phyloP scores from a whole-genome alignment of 2,329 filamentous ascomycete genomes.

The Botryotinia narcissicola region DNA sequence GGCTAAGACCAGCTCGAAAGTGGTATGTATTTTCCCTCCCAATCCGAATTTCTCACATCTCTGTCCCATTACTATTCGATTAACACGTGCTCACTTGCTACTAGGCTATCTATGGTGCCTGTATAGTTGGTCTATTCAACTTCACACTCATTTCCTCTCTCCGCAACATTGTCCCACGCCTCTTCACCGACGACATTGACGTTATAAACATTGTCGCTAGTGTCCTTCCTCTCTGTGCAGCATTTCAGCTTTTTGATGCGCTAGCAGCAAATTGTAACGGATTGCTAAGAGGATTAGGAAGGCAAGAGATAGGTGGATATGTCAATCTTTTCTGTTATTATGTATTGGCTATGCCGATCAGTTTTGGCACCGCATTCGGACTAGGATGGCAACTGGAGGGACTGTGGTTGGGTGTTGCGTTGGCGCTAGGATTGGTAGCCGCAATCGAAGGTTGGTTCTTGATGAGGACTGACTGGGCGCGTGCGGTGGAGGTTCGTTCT shows the following conservation, averaged over 20 bases:
- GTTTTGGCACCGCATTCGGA: slow-evolving; percentile 74
- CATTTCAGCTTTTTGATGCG: slow-evolving; percentile 88
- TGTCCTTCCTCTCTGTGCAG: slow-evolving; percentile 76
- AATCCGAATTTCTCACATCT: neutral
- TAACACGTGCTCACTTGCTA: slow-evolving; percentile 16
- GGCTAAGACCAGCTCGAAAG: slow-evolving; percentile 76
- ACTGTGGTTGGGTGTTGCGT: slow-evolving; percentile 74
- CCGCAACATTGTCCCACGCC: slow-evolving; percentile 68
- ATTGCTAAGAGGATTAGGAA: slow-evolving; percentile 79
- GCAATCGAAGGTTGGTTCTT: slow-evolving; percentile 57
- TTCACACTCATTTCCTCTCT: slow-evolving; percentile 65
- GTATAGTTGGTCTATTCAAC: slow-evolving; percentile 76
- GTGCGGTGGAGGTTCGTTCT: slow-evolving; percentile 49
- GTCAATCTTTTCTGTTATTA: slow-evolving; percentile 88
- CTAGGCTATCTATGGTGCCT: slow-evolving; percentile 59
- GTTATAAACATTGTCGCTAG: slow-evolving; percentile 66
- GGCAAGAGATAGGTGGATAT: slow-evolving; percentile 86
- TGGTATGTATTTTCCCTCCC: slow-evolving; percentile 42
- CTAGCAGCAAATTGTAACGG: slow-evolving; percentile 78
- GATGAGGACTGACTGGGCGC: slow-evolving; percentile 52
- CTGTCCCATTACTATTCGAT: neutral
- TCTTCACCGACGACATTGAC: slow-evolving; percentile 73
- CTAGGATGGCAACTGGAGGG: slow-evolving; percentile 74
- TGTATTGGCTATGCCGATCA: slow-evolving; percentile 77
- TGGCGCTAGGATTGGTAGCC: slow-evolving; percentile 55